Evolutionary conservation across 202 grass and related monocot species (phyloP).

Genomic region (Carex arenaria): DNA sequence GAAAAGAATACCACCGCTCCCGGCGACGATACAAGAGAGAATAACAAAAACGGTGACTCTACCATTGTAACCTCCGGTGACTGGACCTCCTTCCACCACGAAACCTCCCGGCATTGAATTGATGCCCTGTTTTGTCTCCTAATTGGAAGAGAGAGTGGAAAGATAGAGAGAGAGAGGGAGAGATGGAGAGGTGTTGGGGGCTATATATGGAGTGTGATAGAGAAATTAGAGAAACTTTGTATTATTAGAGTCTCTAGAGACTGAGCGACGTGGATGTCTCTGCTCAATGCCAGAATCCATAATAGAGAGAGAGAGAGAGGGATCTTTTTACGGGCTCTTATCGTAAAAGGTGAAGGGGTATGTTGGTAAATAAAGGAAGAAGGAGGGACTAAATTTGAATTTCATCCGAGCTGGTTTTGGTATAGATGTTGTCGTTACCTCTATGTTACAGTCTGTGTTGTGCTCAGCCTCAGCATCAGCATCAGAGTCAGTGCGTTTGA

Average conservation of each 20-base stretch:
- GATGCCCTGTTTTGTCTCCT: neutral
- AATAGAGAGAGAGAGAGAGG: neutral
- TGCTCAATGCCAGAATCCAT: conserved; percentile 8
- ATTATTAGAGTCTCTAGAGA: neutral
- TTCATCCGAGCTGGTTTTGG: neutral
- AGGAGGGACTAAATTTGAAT: neutral
- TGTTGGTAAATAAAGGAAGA: neutral
- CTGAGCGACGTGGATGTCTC: neutral
- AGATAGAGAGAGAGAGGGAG: conserved; percentile 7
- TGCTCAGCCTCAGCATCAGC: neutral
- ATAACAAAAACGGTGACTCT: conserved; percentile 64
- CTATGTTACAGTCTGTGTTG: neutral
- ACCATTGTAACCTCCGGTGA: conserved; percentile 57
- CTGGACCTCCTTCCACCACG: conserved; percentile 29
- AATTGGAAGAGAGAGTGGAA: neutral
- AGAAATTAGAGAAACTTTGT: neutral
- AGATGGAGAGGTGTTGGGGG: neutral
- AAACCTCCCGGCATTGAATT: conserved; percentile 45
- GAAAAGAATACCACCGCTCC: conserved; percentile 88
- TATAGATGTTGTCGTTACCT: neutral
- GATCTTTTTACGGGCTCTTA: neutral
- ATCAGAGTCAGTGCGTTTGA: neutral
- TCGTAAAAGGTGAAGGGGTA: neutral
- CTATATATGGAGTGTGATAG: neutral
- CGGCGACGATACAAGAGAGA: conserved; percentile 81